Base-by-base conservation (phyloP, 371 early-diverging fungal species). In the Zychaea mexicana region DNA sequence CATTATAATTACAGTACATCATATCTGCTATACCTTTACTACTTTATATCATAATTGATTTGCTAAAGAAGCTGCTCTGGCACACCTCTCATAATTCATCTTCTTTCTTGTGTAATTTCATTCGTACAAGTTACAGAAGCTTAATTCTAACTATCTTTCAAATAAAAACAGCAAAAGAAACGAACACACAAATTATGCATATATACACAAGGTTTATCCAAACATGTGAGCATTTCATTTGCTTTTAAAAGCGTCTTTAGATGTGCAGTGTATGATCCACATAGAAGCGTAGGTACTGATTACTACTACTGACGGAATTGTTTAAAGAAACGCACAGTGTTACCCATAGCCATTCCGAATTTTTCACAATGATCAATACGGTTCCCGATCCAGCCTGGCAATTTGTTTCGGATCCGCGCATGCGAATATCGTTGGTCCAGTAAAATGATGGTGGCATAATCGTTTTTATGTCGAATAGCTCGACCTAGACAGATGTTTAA, bases 401-500 rank as follows among this genome's bases (percentile, higher is more conserved):
- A 65, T 54, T 88, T 85, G 30, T 79, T 79, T 30, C 71, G 71
- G 28, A 85, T 88, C 6, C 82, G 72, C 2, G 76, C 62, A 0
- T 77, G 76, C 6, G 71, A 67, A 64, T 89, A 94, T 33, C 95
- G 78, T 22, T 76, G 68, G 67, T 96, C 95, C 27, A 92, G 61
- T 56, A 94, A 56, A 12, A 94, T 68, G 47, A 95, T 85, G 2
- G 81, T 80, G 0, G 93, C 94, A 67, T 86, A 95, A 72, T 99
- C 98, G 46, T 87, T 75, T 52, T 79, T 83, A 76, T 97, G 96
- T 31, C 99, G 85, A 60, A 98, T 92, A 3, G 96, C 97, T 57
- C 99, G 84, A 32, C 96, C 93, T 80, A 75, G 13, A 17, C 5
- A 47, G 49, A 53, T 47, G 38, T 32, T 38, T 38, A 53, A 33